phyloP scores from a whole-genome alignment of 176 grass and related monocot species.

The Rhipidocladum racemiflorum region DNA sequence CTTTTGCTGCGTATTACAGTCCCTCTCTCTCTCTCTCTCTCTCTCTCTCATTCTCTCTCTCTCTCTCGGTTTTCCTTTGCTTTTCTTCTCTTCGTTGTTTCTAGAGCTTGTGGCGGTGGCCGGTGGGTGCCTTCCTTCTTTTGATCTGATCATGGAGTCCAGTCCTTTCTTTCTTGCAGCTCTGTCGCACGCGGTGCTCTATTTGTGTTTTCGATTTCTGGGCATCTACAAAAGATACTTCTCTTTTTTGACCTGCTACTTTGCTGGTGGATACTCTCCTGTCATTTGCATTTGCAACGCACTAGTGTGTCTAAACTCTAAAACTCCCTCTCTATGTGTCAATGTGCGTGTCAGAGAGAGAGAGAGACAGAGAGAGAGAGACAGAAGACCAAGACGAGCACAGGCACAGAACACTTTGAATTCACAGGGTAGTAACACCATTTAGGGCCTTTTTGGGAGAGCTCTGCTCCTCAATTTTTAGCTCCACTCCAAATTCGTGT shows the following conservation, averaged over 20 bases:
- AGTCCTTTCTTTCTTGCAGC: conserved; percentile 1
- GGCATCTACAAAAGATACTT: conserved; percentile 11
- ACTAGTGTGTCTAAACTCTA: neutral
- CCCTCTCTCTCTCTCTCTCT: conserved; percentile 12
- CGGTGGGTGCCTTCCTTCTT: neutral
- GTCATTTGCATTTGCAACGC: neutral
- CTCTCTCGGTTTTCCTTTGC: neutral
- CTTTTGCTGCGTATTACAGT: neutral
- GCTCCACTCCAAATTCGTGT: no score
- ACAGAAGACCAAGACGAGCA: no score
- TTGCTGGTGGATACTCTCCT: neutral
- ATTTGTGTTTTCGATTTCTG: neutral
- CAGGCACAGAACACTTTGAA: neutral
- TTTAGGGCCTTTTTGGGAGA: no score
- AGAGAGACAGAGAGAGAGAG: neutral
- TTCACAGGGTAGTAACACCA: neutral
- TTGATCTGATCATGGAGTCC: neutral
- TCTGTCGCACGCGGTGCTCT: conserved; percentile 8
- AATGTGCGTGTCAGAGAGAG: no score
- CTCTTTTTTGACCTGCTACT: neutral
- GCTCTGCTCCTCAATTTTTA: no score
- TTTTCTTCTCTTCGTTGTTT: no score
- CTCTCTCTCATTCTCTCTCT: no score
- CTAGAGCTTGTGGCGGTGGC: neutral
- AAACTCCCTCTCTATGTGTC: no score